Base-by-base conservation (phyloP, 1,139 yeast genomes). In the Yamadazyma oceani region DNA sequence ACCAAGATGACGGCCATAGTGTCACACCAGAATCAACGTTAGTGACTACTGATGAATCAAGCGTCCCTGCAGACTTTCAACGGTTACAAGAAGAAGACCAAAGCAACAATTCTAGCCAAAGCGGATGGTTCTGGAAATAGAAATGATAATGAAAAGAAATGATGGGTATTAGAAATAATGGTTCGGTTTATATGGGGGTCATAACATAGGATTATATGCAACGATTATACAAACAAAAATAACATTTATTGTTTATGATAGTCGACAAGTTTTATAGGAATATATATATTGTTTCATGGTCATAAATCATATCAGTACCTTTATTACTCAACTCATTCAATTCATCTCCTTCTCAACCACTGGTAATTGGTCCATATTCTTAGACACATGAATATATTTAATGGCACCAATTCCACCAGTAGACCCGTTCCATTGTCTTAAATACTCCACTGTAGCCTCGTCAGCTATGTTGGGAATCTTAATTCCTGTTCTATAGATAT, bases 341-440 rank as follows among this genome's bases (percentile, higher is more conserved):
- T 28, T 31, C 51, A 47, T 47, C n/a, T 40, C 40, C 14, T 34
- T 36, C 31, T 64, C 67, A 35, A 50, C 48, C 3, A 51, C 45
- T 2, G 67, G 66, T 34, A 64, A 53, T 27, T 49, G 50, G 5
- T 49, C 42, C 66, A 61, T 61, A 32, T 55, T 60, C 42, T 62
- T 60, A 23, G 66, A 60, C 23, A 76, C 51, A 27, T 56, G 56
- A 4, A 63, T 51, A 43, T 66, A 73, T 42, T 76, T 79, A 56
- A 88, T 66, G 13, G 76, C 71, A 29, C 84, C 80, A 37, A 84
- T 62, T n/a, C 94, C 90, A 28, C 96, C 96, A 46, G 76, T 67
- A 8, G 87, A 77, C 16, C 95, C 92, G 49, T 85, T 84, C 97
- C 97, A 90, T 14, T 62, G 59, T 53, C 82, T 71, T 44, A 89